A percentile compares a stretch with the other conserved stretches of the same genome.
These are phyloP conservation scores for Coffea humblotiana DNA, from an alignment of 305 asterid species.

Conservation along the genomic window DNA sequence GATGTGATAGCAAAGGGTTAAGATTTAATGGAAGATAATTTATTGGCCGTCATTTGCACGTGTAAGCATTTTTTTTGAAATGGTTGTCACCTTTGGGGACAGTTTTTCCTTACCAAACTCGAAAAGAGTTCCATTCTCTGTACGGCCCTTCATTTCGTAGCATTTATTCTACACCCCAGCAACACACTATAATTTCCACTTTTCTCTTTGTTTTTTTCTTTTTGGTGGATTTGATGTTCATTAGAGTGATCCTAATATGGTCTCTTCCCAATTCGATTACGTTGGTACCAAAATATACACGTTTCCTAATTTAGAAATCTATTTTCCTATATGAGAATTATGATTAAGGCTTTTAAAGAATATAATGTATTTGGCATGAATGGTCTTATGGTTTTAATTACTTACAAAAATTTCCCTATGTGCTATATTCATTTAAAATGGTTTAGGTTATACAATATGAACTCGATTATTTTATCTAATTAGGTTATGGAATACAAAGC, in stretches of 20 bases:
- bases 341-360: no score
- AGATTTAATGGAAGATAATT: not conserved
- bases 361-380: no score
- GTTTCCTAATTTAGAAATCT: no score
- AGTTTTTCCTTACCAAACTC: not conserved
- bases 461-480: no score
- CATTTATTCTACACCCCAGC: not conserved
- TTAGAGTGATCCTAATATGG: no score
- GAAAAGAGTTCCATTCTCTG: not conserved
- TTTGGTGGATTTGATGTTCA: no score
- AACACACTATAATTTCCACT: no score
- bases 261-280: no score
- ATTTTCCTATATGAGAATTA: no score
- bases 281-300: no score
- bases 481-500: no score
- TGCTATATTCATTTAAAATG: not conserved
- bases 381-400: not conserved
- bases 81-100: not conserved
- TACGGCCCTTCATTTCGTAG: not conserved
- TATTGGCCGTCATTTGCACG: not conserved
- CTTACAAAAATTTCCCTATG: not conserved
- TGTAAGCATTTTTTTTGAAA: not conserved
- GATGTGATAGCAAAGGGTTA: rapidly evolving
- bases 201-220: no score
- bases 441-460: not conserved